A percentile compares a stretch with the other conserved stretches of the same genome.
Evolutionary conservation across 1,139 yeast species (phyloP).

Genomic region (Waltiozyma solani): DNA sequence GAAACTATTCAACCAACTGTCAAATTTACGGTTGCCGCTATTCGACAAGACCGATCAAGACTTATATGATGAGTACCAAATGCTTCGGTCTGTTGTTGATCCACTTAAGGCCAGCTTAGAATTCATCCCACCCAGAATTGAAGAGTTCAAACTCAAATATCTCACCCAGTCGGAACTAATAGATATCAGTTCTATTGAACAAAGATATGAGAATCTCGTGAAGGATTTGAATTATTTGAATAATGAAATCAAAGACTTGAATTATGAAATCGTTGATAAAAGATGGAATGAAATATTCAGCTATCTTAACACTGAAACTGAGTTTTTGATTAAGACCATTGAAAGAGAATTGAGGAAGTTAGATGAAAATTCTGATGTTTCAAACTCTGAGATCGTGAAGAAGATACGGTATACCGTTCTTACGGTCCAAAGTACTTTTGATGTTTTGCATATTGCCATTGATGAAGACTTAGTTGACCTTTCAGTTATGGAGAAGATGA

Average conservation of each 20-base stretch:
- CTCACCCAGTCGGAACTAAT: slow-evolving; percentile 22
- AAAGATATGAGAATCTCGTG: slow-evolving; percentile 30
- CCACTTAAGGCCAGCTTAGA: slow-evolving; percentile 54
- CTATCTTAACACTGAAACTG: slow-evolving; percentile 32
- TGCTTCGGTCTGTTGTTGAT: slow-evolving; percentile 25
- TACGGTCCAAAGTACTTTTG: slow-evolving; percentile 26
- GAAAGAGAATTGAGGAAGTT: slow-evolving; percentile 36
- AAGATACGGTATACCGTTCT: slow-evolving; percentile 16
- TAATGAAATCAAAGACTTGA: slow-evolving; percentile 30
- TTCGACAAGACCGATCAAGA: slow-evolving; percentile 28
- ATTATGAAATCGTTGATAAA: slow-evolving; percentile 37
- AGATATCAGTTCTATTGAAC: slow-evolving; percentile 29
- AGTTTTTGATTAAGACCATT: slow-evolving; percentile 23
- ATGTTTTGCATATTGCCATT: slow-evolving; percentile 27
- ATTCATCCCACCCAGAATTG: slow-evolving; percentile 45
- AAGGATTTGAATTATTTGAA: slow-evolving; percentile 33
- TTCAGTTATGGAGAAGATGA: slow-evolving; percentile 21
- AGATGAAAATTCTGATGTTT: slow-evolving; percentile 30
- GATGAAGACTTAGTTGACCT: slow-evolving; percentile 27
- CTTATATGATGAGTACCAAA: slow-evolving; percentile 27
- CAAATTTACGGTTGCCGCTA: slow-evolving; percentile 25
- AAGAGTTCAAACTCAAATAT: slow-evolving; percentile 23
- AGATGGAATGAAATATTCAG: slow-evolving; percentile 47
- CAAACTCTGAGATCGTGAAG: slow-evolving; percentile 18
- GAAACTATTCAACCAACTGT: slow-evolving; percentile 27